Percentiles rank a stretch among this genome's conserved stretches.
Evolutionary conservation across 2,329 filamentous ascomycete genomes (phyloP).

Genomic region (Aspergillus sp.): DNA sequence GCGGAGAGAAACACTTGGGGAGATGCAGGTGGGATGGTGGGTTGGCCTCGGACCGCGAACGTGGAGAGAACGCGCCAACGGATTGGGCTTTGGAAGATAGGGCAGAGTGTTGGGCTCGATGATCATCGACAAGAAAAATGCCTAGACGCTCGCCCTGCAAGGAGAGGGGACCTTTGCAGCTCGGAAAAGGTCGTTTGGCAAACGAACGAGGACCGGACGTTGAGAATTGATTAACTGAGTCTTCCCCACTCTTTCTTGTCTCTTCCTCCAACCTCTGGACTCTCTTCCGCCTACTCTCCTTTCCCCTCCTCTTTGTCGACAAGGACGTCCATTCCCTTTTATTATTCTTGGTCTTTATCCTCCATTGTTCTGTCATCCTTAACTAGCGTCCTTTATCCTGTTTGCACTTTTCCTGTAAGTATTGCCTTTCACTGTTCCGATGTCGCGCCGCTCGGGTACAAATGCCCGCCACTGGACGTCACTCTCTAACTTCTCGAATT

Average conservation of each 20-base stretch:
- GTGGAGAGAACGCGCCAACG: slow-evolving; percentile 9
- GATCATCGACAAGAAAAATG: background rate
- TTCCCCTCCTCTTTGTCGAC: slow-evolving; percentile 4
- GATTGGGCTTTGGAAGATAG: slow-evolving; percentile 3
- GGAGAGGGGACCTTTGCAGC: background rate
- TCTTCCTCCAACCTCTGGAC: background rate
- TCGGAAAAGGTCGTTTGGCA: background rate
- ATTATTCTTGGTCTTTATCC: slow-evolving; percentile 5
- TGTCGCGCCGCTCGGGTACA: background rate
- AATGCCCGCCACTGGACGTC: background rate
- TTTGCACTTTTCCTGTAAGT: slow-evolving; percentile 6
- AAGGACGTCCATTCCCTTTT: background rate
- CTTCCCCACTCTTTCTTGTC: slow-evolving; percentile 3
- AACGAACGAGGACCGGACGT: background rate
- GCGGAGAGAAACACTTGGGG: slow-evolving; percentile 13
- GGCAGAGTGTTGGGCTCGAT: background rate
- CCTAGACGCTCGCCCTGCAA: background rate
- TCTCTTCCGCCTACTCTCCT: slow-evolving; percentile 1
- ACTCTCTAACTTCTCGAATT: slow-evolving; percentile 1
- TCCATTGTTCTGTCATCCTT: slow-evolving; percentile 7
- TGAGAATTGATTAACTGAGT: slow-evolving; percentile 4
- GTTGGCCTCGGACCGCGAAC: slow-evolving; percentile 4
- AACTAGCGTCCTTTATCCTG: slow-evolving; percentile 1
- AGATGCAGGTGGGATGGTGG: slow-evolving; percentile 11
- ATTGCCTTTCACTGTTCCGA: slow-evolving; percentile 2